Evolutionary conservation across 768 basidiomycete species (phyloP), one percentile per base, ranked within the genome.

Genomic region (Phlegmacium glaucopus): DNA sequence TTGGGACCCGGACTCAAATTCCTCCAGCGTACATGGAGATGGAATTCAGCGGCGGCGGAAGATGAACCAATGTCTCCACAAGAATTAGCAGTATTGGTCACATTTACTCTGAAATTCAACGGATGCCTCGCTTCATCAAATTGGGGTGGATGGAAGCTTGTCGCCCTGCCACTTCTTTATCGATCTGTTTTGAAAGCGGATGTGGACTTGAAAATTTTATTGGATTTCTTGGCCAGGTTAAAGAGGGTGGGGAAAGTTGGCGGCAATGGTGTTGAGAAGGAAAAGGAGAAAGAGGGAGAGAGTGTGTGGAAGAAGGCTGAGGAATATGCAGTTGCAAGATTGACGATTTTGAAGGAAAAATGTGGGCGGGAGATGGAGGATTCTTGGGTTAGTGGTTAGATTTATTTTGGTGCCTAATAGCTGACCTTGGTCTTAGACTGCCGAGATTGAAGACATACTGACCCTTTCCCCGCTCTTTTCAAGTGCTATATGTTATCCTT

Each of bases 141-240:
- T 0, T 92, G 88, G 86, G 79, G 80, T 15, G 90, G 87, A 2
- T 91, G 87, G 87, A 87, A 82, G 60, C 68, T 80, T 27, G 62
- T 90, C 9, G 85, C 77, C 11, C 59, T 84, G 2, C 84, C 87
- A 1, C 63, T 73, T 10, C 58, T 89, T n/a, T 55, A 81, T 11
- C 79, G 78, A 54, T 67, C 70, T 26, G 78, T 77, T 6, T 42
- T 62, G 9, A 61, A 58, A 2, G 64, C 70, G 4, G 71, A 70
- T 39, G 57, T 56, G 4, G 49, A 79, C n/a, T 71, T 77, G 4
- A 57, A 57, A 32, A 51, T 59, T 36, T 64, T 78, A 0, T 49
- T 85, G 9, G 70, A 70, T 15, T 68, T 87, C 47, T 64, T 86
- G 12, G 77, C 79, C 4, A 34, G 32, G n/a, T 34, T 34, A 6